Conservation (phyloP, 2,329 filamentous ascomycete genomes). For the Xylaria sp. region DNA sequence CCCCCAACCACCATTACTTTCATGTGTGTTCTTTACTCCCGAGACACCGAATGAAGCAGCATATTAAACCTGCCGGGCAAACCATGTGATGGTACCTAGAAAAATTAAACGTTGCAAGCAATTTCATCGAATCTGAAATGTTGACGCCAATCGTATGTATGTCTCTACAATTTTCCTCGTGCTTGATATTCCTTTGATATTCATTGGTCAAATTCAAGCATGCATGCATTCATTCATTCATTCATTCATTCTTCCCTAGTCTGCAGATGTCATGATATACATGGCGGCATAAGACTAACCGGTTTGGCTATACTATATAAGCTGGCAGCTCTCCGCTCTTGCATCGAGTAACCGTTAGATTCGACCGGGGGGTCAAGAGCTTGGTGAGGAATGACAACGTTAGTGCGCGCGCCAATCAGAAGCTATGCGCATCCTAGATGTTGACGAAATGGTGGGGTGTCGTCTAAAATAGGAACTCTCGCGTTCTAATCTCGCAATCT, state of each 20-base stretch:
- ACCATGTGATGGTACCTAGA: neutral
- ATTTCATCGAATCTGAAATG: no score
- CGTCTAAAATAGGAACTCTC: conserved; percentile 34
- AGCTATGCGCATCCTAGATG: conserved; percentile 35
- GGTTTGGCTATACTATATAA: neutral
- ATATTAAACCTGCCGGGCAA: neutral
- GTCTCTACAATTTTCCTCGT: no score
- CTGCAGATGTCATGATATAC: no score
- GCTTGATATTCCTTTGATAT: neutral
- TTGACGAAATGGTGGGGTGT: conserved; percentile 33
- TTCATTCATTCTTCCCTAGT: neutral
- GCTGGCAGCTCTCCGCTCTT: neutral
- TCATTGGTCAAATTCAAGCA: neutral
- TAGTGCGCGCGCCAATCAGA: conserved; percentile 40
- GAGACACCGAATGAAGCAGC: no score
- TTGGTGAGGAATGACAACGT: conserved; percentile 7
- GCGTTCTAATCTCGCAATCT: conserved; percentile 34
- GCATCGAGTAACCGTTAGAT: conserved; percentile 6
- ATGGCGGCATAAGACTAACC: neutral
- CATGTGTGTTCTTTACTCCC: no score
- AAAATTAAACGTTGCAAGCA: neutral
- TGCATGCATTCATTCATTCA: neutral
- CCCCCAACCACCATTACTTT: neutral
- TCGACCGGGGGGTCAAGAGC: conserved; percentile 15
- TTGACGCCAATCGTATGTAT: no score